Conservation (phyloP, 345 rosid species). For the Eucalyptus sp. region DNA sequence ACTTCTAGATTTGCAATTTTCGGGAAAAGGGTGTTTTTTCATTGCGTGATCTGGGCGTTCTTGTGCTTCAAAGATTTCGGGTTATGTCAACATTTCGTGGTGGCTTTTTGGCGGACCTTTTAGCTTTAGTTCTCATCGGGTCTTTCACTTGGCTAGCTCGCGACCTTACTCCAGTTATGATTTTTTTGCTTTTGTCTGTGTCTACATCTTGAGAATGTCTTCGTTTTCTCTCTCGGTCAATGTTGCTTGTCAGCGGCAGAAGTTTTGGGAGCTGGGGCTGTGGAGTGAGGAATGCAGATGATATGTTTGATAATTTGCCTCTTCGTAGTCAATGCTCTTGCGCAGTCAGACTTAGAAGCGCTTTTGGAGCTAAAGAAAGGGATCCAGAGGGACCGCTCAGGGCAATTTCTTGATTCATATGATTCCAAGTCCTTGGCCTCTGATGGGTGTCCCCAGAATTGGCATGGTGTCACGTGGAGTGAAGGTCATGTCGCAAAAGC, state of each 20-base stretch:
- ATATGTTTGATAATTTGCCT: conserved; percentile 17
- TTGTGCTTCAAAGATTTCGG: background rate
- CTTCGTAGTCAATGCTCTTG: conserved; percentile 22
- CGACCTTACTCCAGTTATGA: background rate
- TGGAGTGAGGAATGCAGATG: conserved; percentile 46
- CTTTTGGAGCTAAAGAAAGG: conserved; percentile 71
- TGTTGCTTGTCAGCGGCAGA: background rate
- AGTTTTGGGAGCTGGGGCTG: background rate
- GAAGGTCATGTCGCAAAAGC: conserved; percentile 35
- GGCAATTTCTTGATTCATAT: conserved; percentile 52
- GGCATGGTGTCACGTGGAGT: conserved; percentile 57
- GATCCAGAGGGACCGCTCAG: conserved; percentile 44
- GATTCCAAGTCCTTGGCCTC: conserved; percentile 44
- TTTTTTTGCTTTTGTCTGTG: background rate
- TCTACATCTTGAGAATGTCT: background rate
- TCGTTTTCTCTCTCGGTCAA: background rate
- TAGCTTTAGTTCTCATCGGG: background rate
- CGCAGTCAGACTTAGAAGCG: conserved; percentile 60
- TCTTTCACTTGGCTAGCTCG: background rate
- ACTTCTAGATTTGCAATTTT: background rate
- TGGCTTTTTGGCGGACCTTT: background rate
- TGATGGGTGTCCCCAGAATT: conserved; percentile 58
- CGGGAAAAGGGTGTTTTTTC: background rate
- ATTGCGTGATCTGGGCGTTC: background rate
- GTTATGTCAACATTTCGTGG: background rate